These are phyloP conservation scores for Alliaria petiolata DNA, from an alignment of 345 rosid species.

Conservation along the genomic window DNA sequence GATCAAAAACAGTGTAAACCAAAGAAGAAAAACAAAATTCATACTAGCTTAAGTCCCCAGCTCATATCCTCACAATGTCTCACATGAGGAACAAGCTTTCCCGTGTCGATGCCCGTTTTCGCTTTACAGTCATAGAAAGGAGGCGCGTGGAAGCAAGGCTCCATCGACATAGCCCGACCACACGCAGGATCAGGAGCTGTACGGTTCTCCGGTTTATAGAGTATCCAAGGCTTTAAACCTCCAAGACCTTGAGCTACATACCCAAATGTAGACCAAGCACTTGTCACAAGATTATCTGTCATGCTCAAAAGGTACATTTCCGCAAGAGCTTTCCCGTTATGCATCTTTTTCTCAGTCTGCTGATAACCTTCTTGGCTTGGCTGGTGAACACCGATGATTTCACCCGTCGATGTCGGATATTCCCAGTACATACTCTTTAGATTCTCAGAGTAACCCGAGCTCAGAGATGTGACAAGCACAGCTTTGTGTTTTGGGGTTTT, in stretches of 20 bases:
- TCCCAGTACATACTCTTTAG: too few relatives aligned
- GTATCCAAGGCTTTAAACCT: constrained; percentile 63
- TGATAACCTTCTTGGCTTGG: too few relatives aligned
- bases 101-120: constrained; percentile 49
- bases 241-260: constrained; percentile 80
- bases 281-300: constrained; percentile 52
- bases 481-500: too few relatives aligned
- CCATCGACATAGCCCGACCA: constrained; percentile 58
- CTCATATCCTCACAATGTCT: constrained; percentile 73
- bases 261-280: constrained; percentile 78
- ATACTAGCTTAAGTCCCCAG: constrained; percentile 76
- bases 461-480: too few relatives aligned
- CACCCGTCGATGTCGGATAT: too few relatives aligned
- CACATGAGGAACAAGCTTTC: constrained; percentile 53
- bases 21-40: neutral
- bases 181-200: constrained; percentile 66
- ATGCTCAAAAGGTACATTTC: constrained; percentile 69
- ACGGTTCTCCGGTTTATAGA: constrained; percentile 51
- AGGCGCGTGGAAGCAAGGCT: constrained; percentile 83
- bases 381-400: neutral
- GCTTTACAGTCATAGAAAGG: constrained; percentile 70
- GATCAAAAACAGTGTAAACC: neutral
- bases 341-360: constrained; percentile 39
- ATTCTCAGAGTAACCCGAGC: too few relatives aligned
- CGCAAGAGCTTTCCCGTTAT: constrained; percentile 59